Evolutionary conservation across 345 rosid species (phyloP).

Genomic region (Mangifera indica): DNA sequence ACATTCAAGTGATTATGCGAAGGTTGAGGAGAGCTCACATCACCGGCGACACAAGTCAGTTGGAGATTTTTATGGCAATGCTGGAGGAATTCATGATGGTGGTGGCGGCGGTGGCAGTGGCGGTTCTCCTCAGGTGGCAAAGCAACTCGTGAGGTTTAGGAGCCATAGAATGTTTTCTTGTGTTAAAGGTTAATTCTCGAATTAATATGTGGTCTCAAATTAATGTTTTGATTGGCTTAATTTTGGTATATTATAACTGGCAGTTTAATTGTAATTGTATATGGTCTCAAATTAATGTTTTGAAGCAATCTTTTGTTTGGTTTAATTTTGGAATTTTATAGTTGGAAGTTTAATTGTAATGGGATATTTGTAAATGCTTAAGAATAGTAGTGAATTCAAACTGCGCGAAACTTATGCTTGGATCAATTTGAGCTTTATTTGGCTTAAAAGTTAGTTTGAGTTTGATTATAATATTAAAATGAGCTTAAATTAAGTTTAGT

Average conservation of each 20-base stretch:
- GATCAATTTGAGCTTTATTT: too few species aligned
- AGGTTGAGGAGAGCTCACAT: neutral
- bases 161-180: slow-evolving; percentile 70
- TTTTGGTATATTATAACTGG: neutral
- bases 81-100: neutral
- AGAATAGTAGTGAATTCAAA: too few species aligned
- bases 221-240: neutral
- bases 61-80: slow-evolving; percentile 39
- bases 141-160: slow-evolving; percentile 54
- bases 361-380: neutral
- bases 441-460: too few species aligned
- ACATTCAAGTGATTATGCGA: slow-evolving; percentile 9
- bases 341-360: neutral
- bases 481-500: too few species aligned
- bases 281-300: too few species aligned
- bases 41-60: slow-evolving; percentile 51
- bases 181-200: slow-evolving; percentile 29
- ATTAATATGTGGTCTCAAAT: too few species aligned
- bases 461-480: too few species aligned
- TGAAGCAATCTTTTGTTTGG: neutral
- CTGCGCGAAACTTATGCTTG: too few species aligned
- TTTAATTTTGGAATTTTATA: neutral
- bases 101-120: neutral
- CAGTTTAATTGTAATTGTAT: neutral
- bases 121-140: slow-evolving; percentile 9